Percentiles rank a stretch among this genome's conserved stretches.
Evolutionary conservation across 305 asterid species (phyloP).

Genomic region (Striga hermonthica): DNA sequence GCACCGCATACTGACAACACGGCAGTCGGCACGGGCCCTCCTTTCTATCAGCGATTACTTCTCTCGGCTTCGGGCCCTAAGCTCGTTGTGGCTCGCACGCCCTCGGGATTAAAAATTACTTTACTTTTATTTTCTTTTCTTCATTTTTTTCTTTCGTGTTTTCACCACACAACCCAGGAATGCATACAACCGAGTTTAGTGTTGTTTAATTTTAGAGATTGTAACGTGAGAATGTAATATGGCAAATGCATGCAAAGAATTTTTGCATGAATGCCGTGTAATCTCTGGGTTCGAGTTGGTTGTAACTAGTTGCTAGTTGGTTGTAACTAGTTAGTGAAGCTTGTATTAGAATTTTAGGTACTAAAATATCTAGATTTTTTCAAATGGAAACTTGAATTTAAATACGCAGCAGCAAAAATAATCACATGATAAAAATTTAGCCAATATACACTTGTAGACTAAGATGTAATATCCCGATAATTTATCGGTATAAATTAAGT

Average conservation of each 20-base stretch:
- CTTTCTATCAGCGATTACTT: constrained; percentile 47
- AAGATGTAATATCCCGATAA: too few species aligned
- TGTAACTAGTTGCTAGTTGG: not conserved
- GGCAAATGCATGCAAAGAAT: not conserved
- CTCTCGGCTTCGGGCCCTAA: constrained; percentile 49
- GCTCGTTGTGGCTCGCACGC: constrained; percentile 53
- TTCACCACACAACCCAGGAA: too few species aligned
- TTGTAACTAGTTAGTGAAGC: not conserved
- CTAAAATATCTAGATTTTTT: too few species aligned
- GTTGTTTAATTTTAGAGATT: not conserved
- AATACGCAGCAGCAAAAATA: too few species aligned
- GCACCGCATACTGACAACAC: constrained; percentile 46
- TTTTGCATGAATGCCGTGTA: not conserved
- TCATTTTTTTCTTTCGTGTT: not conserved
- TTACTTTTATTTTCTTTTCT: not conserved
- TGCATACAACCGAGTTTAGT: not conserved
- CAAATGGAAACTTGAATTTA: too few species aligned
- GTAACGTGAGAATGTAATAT: not conserved
- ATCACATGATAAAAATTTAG: too few species aligned
- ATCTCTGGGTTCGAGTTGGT: not conserved
- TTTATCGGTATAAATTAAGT: too few species aligned
- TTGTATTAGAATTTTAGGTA: too few species aligned
- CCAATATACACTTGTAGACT: too few species aligned
- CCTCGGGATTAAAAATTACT: constrained; percentile 39
- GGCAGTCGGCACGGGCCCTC: constrained; percentile 53